Percentiles rank a stretch among this genome's conserved stretches.
phyloP scores from a whole-genome alignment of 371 early-diverging fungal species.

The Rhizomucor pusillus region DNA sequence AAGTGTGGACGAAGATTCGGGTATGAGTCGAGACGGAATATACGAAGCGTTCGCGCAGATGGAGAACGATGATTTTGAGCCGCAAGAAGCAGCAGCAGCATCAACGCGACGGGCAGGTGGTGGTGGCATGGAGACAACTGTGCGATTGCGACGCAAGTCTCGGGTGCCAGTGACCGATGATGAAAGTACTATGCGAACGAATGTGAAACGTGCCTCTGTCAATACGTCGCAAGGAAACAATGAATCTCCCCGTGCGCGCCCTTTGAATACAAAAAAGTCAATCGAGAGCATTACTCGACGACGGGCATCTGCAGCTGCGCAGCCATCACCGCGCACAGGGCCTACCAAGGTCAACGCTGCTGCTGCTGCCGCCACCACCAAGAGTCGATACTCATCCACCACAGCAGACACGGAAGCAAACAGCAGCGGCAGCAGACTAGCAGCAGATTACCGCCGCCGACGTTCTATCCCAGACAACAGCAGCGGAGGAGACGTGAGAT shows the following conservation, averaged over 20 bases:
- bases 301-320: slow-evolving; percentile 2
- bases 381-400: not conserved
- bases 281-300: slow-evolving; percentile 10
- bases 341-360: not conserved
- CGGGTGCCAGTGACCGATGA: not conserved
- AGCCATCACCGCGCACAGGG: slow-evolving; percentile 1
- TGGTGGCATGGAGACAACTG: slow-evolving; percentile 1
- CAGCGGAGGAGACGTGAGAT: too few relatives aligned
- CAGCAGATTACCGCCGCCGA: not conserved
- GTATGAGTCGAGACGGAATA: slow-evolving; percentile 29
- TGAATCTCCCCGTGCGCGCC: slow-evolving; percentile 20
- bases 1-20: slow-evolving; percentile 11
- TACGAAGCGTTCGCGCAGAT: slow-evolving; percentile 31
- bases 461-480: too few relatives aligned
- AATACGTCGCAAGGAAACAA: slow-evolving; percentile 1
- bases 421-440: not conserved
- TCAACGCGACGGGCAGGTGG: slow-evolving; percentile 1
- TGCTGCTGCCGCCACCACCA: not conserved
- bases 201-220: not conserved
- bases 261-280: slow-evolving; percentile 20
- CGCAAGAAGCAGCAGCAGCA: slow-evolving; percentile 1
- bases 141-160: slow-evolving; percentile 12
- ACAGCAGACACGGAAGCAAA: not conserved
- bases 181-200: slow-evolving; percentile 5
- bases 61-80: slow-evolving; percentile 14